Conservation (phyloP, 1,139 yeast genomes). For the Lodderomyces theae region DNA sequence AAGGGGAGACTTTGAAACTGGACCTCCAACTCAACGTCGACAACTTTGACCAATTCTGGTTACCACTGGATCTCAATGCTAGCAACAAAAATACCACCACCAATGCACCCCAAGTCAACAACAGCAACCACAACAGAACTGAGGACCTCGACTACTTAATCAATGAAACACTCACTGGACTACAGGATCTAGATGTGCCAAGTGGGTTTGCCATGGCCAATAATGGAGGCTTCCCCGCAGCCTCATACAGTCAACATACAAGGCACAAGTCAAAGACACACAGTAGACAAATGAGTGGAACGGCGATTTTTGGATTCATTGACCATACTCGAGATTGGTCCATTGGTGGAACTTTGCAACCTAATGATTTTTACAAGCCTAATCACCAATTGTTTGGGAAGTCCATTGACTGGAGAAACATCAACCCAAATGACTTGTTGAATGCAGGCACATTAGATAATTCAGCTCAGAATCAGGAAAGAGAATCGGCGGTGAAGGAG, state of each 20-base stretch:
- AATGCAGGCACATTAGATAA: neutral
- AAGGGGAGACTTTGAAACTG: neutral
- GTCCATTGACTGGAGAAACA: constrained; percentile 20
- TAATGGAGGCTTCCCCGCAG: constrained; percentile 1
- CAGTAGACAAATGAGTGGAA: constrained; percentile 50
- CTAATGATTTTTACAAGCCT: constrained; percentile 19
- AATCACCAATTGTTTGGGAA: constrained; percentile 12
- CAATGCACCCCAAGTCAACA: neutral
- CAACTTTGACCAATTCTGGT: constrained; percentile 4
- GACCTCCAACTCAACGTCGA: constrained; percentile 2
- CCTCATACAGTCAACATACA: constrained; percentile 10
- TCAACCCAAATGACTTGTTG: constrained; percentile 35
- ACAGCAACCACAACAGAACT: constrained; percentile 20
- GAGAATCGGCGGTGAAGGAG: too few relatives aligned
- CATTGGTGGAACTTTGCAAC: constrained; percentile 35
- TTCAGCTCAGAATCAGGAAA: constrained; percentile 3
- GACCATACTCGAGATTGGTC: constrained; percentile 54
- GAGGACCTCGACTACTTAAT: constrained; percentile 42
- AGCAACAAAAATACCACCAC: neutral
- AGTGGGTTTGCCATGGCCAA: constrained; percentile 26
- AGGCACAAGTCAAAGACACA: constrained; percentile 21
- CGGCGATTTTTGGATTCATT: constrained; percentile 61
- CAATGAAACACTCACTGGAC: constrained; percentile 43
- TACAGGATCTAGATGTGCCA: constrained; percentile 56
- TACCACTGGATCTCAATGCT: neutral